Conservation (phyloP, 805 yeast species). For the Blastobotrys parvus region DNA sequence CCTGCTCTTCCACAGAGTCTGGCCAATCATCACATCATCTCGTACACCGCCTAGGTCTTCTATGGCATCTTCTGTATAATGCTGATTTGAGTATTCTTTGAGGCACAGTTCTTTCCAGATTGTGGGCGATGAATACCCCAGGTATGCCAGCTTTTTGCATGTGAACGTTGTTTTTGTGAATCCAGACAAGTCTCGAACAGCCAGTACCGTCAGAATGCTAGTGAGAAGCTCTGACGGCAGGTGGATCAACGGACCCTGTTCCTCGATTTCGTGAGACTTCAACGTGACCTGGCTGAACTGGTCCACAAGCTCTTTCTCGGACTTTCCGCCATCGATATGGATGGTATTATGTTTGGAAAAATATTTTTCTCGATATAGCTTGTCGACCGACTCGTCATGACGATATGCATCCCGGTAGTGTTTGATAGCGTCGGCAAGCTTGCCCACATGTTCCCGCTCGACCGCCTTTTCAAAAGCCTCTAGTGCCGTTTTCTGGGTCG, state of each 20-base stretch:
- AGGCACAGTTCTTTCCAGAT: conserved; percentile 23
- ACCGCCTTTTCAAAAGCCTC: conserved; percentile 61
- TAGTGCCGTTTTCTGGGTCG: conserved; percentile 40
- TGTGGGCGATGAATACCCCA: conserved; percentile 17
- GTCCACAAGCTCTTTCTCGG: conserved; percentile 3
- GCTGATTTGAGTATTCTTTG: conserved; percentile 18
- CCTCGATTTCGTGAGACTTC: conserved; percentile 4
- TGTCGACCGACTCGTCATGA: conserved; percentile 52
- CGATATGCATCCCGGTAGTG: conserved; percentile 65
- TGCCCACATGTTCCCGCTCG: conserved; percentile 62
- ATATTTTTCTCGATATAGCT: conserved; percentile 46
- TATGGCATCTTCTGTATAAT: conserved; percentile 14
- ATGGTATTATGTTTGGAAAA: conserved; percentile 13
- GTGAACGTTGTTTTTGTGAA: conserved; percentile 20
- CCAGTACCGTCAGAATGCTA: conserved; percentile 21
- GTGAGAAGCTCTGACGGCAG: conserved; percentile 24
- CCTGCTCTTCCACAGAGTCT: conserved; percentile 4
- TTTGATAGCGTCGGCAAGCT: conserved; percentile 73
- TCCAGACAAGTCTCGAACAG: conserved; percentile 19
- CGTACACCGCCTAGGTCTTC: conserved; percentile 11
- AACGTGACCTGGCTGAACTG: not conserved
- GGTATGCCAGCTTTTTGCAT: conserved; percentile 19
- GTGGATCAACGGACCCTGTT: conserved; percentile 9
- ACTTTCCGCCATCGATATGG: not conserved
- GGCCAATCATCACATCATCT: conserved; percentile 5